Conservation (phyloP, 495 filamentous ascomycete genomes). For the Evernia prunastri region DNA sequence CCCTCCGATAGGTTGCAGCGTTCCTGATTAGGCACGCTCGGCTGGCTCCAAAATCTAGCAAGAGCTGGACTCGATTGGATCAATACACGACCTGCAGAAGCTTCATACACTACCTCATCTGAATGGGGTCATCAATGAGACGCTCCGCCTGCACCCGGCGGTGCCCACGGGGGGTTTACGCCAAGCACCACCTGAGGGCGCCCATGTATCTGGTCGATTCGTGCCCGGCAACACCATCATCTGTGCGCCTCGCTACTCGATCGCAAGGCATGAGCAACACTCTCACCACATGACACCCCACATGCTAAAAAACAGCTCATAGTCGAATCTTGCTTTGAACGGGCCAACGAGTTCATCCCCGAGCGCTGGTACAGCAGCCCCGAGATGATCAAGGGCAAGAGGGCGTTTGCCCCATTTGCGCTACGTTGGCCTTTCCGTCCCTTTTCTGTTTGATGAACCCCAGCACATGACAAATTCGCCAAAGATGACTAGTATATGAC, state of each 20-base stretch:
- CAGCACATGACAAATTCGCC: no score
- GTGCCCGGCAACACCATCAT: slow-evolving; percentile 33
- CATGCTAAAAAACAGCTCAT: no score
- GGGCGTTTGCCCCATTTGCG: slow-evolving; percentile 48
- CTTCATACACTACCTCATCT: slow-evolving; percentile 37
- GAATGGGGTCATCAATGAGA: slow-evolving; percentile 49
- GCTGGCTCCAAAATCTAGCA: no score
- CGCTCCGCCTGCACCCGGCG: slow-evolving; percentile 48
- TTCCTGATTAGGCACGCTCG: no score
- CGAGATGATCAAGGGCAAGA: slow-evolving; percentile 40
- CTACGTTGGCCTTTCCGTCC: slow-evolving; percentile 27
- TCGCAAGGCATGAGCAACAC: slow-evolving; percentile 18
- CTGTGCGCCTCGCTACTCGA: slow-evolving; percentile 39
- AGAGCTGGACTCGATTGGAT: no score
- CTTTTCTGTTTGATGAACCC: no score
- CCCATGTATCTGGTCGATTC: slow-evolving; percentile 28
- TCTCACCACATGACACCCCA: no score
- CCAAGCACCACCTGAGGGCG: slow-evolving; percentile 29
- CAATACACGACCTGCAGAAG: slow-evolving; percentile 11
- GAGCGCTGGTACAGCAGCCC: slow-evolving; percentile 47
- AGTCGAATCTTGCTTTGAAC: slow-evolving; percentile 20
- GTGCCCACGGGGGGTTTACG: slow-evolving; percentile 41
- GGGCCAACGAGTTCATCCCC: slow-evolving; percentile 37
- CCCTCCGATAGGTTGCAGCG: no score
- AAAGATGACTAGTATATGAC: no score